Evolutionary conservation across 2,329 filamentous ascomycete genomes (phyloP), one percentile per base, ranked within the genome.

Genomic region (Pseudogymnoascus sp.): DNA sequence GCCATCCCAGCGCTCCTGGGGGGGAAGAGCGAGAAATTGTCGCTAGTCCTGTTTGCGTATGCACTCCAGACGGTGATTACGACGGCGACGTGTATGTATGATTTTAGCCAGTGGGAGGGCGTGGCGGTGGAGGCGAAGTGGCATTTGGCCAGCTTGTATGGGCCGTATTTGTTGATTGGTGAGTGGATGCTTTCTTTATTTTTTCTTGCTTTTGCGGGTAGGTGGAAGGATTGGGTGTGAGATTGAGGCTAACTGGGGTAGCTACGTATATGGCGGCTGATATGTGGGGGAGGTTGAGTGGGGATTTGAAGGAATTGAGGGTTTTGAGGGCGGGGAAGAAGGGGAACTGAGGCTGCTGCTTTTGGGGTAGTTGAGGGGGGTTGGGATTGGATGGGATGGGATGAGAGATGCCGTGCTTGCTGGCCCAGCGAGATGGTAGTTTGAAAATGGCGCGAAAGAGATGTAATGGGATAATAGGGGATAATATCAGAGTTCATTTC

Each of bases 41-140:
- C 86, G 0, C 73, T 89, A 0, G 81, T 86, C 60, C 75, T 89
- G 0, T 78, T 89, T 1, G 74, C 84, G 2, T 89, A 83, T 68
- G 81, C 82, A 0, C 72, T 84, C 8, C 80, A 88, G 69, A 83
- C 84, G 0, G 82, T 80, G 37, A 66, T 89, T 63, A 88, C 86
- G 1, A 88, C 87, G 0, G 69, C 83, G 44, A 83, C 84, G 0
- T 89, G 86, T 69, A 78, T 89, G 53, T 78, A 81, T 1, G 86
- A 89, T 63, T 84, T 82, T 67, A 75, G 82, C 73, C 78, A 76
- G 66, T 89, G 86, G 84, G 71, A 73, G 2, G 76, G 76, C 56
- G 76, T 81, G 31, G 74, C 75, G 0, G 66, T 71, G 1, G 70
- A 69, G 2, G 75, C 84, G 67, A 85, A 84, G 69, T 70, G 77